These are phyloP conservation scores for Nemania sp. DNA, from an alignment of 2,329 filamentous ascomycete genomes.

Conservation along the genomic window DNA sequence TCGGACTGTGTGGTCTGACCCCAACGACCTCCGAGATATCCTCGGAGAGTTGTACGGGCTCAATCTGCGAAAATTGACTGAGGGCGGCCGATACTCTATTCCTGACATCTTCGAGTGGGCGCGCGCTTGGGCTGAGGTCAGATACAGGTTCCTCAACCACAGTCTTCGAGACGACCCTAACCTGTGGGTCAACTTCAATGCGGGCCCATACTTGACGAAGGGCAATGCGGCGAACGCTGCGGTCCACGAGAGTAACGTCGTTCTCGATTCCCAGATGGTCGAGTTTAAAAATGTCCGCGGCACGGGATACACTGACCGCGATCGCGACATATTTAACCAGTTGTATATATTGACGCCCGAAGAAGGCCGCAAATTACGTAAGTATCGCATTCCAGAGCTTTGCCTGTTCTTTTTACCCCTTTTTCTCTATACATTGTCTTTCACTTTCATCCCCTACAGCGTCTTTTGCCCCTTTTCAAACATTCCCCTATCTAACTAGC, in stretches of 20 bases:
- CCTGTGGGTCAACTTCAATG: neutral
- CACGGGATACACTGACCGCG: neutral
- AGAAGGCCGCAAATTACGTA: conserved; percentile 18
- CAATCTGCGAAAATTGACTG: neutral
- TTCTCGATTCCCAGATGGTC: conserved; percentile 9
- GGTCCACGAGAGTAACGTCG: conserved; percentile 27
- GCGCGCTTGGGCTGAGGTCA: conserved; percentile 10
- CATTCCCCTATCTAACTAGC: too few relatives aligned
- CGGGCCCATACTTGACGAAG: neutral
- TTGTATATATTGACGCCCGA: conserved; percentile 25
- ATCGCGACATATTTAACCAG: conserved; percentile 3
- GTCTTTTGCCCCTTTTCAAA: neutral
- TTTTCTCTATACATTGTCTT: neutral
- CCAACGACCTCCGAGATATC: neutral
- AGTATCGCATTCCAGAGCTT: neutral
- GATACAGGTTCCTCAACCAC: conserved; percentile 32
- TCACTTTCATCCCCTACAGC: neutral
- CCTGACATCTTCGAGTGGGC: conserved; percentile 21
- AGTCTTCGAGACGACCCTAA: conserved; percentile 19
- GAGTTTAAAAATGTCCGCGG: neutral
- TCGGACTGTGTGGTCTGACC: conserved; percentile 8
- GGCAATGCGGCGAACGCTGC: conserved; percentile 22
- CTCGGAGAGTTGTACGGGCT: conserved; percentile 3
- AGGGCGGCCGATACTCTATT: neutral
- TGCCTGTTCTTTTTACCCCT: neutral